Conservation (phyloP, 768 basidiomycete species). For the Hericium erinaceus region DNA sequence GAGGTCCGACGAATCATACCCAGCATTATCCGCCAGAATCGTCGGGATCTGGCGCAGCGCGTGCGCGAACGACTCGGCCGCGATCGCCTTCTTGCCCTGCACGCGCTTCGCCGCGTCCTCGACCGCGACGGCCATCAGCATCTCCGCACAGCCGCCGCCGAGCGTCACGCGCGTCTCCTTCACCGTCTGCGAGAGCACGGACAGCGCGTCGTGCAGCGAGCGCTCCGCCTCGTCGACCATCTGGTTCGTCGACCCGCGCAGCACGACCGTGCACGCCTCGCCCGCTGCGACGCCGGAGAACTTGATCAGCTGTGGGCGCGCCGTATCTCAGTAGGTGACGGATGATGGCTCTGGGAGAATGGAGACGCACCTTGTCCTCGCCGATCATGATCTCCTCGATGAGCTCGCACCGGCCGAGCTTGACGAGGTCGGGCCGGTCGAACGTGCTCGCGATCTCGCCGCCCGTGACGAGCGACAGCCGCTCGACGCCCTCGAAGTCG, state of each 20-base stretch:
- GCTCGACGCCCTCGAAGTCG: constrained; percentile 97
- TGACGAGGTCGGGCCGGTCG: constrained; percentile 85
- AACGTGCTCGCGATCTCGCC: constrained; percentile 97
- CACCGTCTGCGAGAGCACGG: constrained; percentile 94
- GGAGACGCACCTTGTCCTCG: constrained; percentile 78
- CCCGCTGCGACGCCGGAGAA: constrained; percentile 99
- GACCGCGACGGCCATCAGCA: constrained; percentile 93
- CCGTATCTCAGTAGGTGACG: not conserved
- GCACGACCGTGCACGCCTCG: constrained; percentile 94
- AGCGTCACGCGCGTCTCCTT: constrained; percentile 93
- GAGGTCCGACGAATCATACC: constrained; percentile 94
- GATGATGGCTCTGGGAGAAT: constrained; percentile 1
- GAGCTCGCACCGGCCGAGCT: constrained; percentile 85
- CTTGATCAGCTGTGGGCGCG: constrained; percentile 73
- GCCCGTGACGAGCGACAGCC: constrained; percentile 90
- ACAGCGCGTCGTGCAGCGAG: constrained; percentile 94
- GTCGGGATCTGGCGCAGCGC: constrained; percentile 93
- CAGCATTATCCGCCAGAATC: constrained; percentile 95
- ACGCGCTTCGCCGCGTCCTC: constrained; percentile 81
- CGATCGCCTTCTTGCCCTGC: constrained; percentile 92
- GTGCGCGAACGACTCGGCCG: constrained; percentile 83
- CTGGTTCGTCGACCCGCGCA: constrained; percentile 94
- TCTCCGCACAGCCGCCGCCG: constrained; percentile 96
- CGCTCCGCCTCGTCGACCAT: constrained; percentile 99
- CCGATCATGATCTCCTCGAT: constrained; percentile 99